Base-by-base conservation (phyloP, 2,329 filamentous ascomycete genomes). In the Mycocentrospora acerina region DNA sequence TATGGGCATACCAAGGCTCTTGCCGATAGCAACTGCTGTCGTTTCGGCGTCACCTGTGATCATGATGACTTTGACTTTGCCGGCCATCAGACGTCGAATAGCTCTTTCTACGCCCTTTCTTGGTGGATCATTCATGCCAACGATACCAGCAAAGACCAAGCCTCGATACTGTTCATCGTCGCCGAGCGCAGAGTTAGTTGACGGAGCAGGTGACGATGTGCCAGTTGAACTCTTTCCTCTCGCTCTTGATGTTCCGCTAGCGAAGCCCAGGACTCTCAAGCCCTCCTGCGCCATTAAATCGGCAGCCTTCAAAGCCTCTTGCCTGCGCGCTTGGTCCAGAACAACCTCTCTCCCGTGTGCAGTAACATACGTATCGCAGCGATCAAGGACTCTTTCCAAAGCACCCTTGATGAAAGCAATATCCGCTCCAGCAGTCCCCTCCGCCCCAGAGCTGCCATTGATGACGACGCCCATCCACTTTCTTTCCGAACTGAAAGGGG, bases 391-490 rank as follows among this genome's bases (percentile, higher is more conserved):
- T 64, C 85, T 86, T 67, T 98, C 93, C 27, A 97, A 77, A 24
- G 93, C 88, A 22, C 93, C 94, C 65, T 98, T 98, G 72, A 97
- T 88, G 65, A 97, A 98, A 1, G 89, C 90, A 51, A 89, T 83
- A 57, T 95, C 88, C 45, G 83, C 82, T 25, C 86, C 83, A 37
- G 73, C 72, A 42, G 46, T 47, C 19, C 73, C 70, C 18, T 75
- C 74, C 32, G 81, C 76, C 15, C 76, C 73, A 29, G 71, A 60
- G 40, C 65, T 69, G 22, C 70, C 68, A 40, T 67, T 60, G 47
- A 96, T 87, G 2, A 90, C 86, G 18, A 96, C 90, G 24, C 94
- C 94, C 94, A 98, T 98, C 91, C 91, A 98, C 69, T 98, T 98
- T 40, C 91, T 81, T 63, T 95, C 90, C 1, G 93, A 98, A 64